Evolutionary conservation across 441 rosid genomes (phyloP), one percentile per base, ranked within the genome.

Genomic region (Cnidoscolus chayamansa): DNA sequence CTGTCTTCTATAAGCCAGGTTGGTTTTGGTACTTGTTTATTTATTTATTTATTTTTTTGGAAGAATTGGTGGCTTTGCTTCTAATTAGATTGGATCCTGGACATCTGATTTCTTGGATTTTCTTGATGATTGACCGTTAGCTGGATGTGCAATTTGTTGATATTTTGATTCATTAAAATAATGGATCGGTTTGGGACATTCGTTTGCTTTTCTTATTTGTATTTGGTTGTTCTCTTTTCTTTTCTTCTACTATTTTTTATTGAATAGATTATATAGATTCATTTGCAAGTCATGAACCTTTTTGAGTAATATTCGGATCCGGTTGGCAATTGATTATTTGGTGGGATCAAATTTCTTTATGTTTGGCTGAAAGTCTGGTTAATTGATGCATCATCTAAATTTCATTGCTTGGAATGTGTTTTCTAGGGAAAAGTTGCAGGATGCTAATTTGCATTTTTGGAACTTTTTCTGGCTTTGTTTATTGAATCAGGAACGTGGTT

Each of bases 1-100:
- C 98, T 61, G 81, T 85, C 50, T 93, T 93, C 82, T 85, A 82
- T 75, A 88, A 88, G 82, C 97, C 98, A 77, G 98, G 98, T 93
- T 78, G 10, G 61, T 49, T 59, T 31, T 25, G 0, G 19, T 37
- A 12, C 30, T 67, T 40, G 7, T 7, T 6, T 40, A 35, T 35
- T 35, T 35, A 35, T 20, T 55, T 3, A 31, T 40, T 57, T 57
- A 31, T 3, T 62, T 35, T 13, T 40, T 17, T 20, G 0, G 37
- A 45, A 62, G 48, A 37, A 4, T 10, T 30, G 9, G 65, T 72
- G 64, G 19, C 2, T 15, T 62, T 11, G 37, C 53, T 25, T 40
- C 50, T 68, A 40, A 19, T 40, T 30, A 17, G 47, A 53, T 43
- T 43, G 10, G 17, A 20, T 65, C 37, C 16, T 48, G 8, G 51